Evolutionary conservation across 768 basidiomycete genomes (phyloP).

Genomic region (Russula compacta): DNA sequence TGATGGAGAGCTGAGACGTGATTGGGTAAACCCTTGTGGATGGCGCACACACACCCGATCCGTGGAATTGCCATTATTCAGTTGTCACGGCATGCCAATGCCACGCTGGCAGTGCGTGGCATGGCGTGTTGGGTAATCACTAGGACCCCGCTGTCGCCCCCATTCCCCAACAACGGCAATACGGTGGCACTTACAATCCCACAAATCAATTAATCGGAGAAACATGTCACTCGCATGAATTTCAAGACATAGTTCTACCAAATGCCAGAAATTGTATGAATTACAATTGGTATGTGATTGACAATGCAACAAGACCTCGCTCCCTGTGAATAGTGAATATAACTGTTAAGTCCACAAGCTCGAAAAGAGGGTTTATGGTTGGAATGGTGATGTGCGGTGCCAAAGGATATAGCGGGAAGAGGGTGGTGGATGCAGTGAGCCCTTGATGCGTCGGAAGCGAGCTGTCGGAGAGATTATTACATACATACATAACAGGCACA

Average conservation of each 20-base stretch:
- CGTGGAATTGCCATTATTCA: no score
- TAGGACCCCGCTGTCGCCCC: neutral
- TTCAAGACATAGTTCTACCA: slow-evolving; percentile 14
- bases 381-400: neutral
- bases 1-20: no score
- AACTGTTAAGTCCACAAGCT: slow-evolving; percentile 1
- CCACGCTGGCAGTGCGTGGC: slow-evolving; percentile 1
- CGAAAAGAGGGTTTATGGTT: neutral
- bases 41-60: no score
- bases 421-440: slow-evolving; percentile 1
- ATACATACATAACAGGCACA: slow-evolving; percentile 12
- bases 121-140: no score
- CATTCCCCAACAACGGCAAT: neutral
- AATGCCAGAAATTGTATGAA: slow-evolving; percentile 5
- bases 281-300: slow-evolving; percentile 13
- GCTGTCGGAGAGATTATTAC: slow-evolving; percentile 16
- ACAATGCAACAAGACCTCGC: slow-evolving; percentile 5
- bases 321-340: slow-evolving; percentile 14
- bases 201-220: neutral
- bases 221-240: slow-evolving; percentile 6
- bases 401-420: neutral
- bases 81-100: slow-evolving; percentile 2
- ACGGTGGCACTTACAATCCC: no score
- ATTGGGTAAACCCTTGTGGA: no score
- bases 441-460: slow-evolving; percentile 5